phyloP scores from a whole-genome alignment of 768 basidiomycete genomes.

The Roridomyces roridus region DNA sequence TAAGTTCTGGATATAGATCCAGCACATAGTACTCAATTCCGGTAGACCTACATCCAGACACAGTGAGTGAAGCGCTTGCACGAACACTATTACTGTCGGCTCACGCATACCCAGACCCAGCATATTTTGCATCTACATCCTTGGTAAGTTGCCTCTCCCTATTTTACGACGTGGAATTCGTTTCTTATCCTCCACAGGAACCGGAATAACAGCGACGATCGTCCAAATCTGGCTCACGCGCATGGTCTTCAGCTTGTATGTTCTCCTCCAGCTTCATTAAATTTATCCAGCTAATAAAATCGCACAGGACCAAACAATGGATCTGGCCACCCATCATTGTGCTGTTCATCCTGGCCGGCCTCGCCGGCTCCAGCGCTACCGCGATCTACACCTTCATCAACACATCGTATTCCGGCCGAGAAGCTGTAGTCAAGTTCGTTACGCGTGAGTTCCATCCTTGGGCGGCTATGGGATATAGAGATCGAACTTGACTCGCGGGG shows the following conservation, averaged over 20 bases:
- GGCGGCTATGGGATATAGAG: too few species aligned
- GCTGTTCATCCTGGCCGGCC: not conserved
- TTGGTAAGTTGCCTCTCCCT: not conserved
- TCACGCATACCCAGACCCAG: too few species aligned
- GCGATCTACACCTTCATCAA: not conserved
- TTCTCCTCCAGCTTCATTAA: too few species aligned
- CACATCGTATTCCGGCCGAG: not conserved
- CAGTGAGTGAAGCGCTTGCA: too few species aligned
- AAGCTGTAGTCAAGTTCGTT: not conserved
- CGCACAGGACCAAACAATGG: not conserved
- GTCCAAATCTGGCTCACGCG: slow-evolving; percentile 6
- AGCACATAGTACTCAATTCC: too few species aligned
- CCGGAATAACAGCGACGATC: not conserved
- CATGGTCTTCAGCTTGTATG: not conserved
- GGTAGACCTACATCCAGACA: too few species aligned
- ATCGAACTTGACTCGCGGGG: too few species aligned
- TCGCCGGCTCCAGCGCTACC: not conserved
- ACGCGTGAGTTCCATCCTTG: slow-evolving; percentile 1
- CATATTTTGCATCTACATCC: not conserved
- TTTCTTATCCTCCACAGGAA: not conserved
- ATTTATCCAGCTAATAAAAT: not conserved
- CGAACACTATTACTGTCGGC: too few species aligned
- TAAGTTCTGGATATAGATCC: too few species aligned
- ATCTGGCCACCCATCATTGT: not conserved
- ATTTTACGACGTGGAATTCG: not conserved